These are phyloP conservation scores for Amphirosellinia nigrospora DNA, from an alignment of 495 filamentous ascomycete genomes.

Conservation along the genomic window DNA sequence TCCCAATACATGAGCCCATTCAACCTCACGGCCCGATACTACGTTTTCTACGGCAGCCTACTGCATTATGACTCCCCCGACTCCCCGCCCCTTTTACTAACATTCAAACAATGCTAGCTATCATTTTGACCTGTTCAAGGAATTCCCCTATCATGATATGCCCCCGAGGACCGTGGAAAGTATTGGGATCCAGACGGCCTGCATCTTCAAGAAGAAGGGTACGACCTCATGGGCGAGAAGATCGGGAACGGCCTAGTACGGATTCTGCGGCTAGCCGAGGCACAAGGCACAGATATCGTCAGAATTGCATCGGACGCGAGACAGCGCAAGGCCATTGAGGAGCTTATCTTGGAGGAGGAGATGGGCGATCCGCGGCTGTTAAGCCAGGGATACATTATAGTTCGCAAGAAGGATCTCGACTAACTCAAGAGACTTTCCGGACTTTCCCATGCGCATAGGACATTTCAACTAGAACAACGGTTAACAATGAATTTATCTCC, in stretches of 20 bases:
- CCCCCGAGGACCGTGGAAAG: conserved; percentile 44
- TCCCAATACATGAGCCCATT: not conserved
- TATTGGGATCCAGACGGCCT: conserved; percentile 66
- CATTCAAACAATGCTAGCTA: conserved; percentile 38
- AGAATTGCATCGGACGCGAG: conserved; percentile 30
- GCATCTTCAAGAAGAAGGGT: conserved; percentile 64
- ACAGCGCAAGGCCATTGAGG: conserved; percentile 46
- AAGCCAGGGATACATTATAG: conserved; percentile 54
- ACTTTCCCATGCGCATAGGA: conserved; percentile 1
- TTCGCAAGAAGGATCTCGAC: conserved; percentile 51
- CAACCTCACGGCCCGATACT: not conserved
- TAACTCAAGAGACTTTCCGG: conserved; percentile 30
- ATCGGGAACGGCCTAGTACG: conserved; percentile 55
- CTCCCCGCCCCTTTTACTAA: not conserved
- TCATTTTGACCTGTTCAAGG: conserved; percentile 58
- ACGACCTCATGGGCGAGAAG: conserved; percentile 62
- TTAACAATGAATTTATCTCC: not conserved
- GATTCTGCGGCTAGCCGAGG: conserved; percentile 47
- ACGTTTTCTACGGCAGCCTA: not conserved
- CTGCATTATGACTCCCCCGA: not conserved
- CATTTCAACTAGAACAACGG: not conserved
- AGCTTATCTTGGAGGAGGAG: conserved; percentile 50
- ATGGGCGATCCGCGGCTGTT: conserved; percentile 44
- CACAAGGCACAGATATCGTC: conserved; percentile 36
- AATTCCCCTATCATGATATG: conserved; percentile 61